phyloP scores from a whole-genome alignment of 345 rosid genomes.

The Gossypium arboreum region DNA sequence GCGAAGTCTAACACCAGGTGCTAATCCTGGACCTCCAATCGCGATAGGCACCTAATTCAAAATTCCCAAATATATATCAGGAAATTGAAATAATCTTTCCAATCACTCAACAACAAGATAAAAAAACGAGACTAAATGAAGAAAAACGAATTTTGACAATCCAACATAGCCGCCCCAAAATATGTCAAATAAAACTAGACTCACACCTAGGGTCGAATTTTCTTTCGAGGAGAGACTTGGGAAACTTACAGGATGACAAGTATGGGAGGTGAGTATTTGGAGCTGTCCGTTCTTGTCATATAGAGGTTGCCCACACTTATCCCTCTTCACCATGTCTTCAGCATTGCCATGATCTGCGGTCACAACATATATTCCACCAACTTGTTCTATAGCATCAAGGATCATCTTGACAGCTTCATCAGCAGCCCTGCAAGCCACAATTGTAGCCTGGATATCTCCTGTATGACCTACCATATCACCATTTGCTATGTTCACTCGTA shows the following conservation, averaged over 20 bases:
- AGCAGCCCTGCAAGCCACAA: slow-evolving; percentile 85
- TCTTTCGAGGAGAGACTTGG: neutral
- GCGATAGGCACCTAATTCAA: slow-evolving; percentile 74
- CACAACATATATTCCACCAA: slow-evolving; percentile 80
- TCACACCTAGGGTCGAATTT: neutral
- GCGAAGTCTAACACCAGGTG: slow-evolving; percentile 64
- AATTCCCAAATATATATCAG: neutral
- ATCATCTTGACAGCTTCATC: slow-evolving; percentile 94
- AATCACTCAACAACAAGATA: too few relatives aligned
- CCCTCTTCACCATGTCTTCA: slow-evolving; percentile 95
- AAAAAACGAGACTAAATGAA: too few relatives aligned
- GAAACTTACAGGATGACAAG: slow-evolving; percentile 79
- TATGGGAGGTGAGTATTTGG: slow-evolving; percentile 95
- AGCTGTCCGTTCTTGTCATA: slow-evolving; percentile 64
- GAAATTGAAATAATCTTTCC: too few relatives aligned
- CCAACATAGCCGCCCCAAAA: neutral
- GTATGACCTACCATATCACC: slow-evolving; percentile 99
- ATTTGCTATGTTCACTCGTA: slow-evolving; percentile 87
- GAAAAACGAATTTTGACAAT: too few relatives aligned
- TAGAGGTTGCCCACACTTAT: slow-evolving; percentile 70
- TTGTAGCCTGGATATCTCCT: slow-evolving; percentile 80
- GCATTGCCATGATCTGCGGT: slow-evolving; percentile 99
- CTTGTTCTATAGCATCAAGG: slow-evolving; percentile 74
- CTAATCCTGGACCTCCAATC: slow-evolving; percentile 89
- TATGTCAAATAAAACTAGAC: neutral